These are phyloP conservation scores for Symmetrospora coprosmae DNA, from an alignment of 768 basidiomycete species.

Conservation along the genomic window DNA sequence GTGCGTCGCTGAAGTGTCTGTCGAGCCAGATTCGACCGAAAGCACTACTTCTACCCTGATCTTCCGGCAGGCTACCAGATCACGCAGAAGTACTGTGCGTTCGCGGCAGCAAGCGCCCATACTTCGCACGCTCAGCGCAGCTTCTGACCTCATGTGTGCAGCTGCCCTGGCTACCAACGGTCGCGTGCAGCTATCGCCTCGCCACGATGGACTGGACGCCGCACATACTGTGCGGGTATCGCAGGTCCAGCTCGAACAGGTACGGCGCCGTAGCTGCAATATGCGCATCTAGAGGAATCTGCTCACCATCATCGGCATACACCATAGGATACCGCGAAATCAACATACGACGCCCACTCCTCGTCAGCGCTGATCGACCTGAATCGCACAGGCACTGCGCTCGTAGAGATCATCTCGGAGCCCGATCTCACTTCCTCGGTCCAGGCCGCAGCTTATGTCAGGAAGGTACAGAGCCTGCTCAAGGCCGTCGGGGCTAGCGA, in stretches of 20 bases:
- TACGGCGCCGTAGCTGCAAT: constrained; percentile 39
- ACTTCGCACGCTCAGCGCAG: neutral
- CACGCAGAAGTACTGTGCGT: constrained; percentile 77
- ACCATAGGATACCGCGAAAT: constrained; percentile 79
- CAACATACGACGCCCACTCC: constrained; percentile 42
- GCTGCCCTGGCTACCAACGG: constrained; percentile 68
- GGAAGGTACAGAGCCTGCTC: constrained; percentile 62
- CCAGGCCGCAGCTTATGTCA: constrained; percentile 76
- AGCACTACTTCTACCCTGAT: constrained; percentile 96
- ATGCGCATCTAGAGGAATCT: too few relatives aligned
- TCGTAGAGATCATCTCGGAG: constrained; percentile 92
- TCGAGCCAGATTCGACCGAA: constrained; percentile 80
- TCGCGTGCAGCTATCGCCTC: constrained; percentile 40
- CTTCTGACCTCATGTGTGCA: constrained; percentile 35
- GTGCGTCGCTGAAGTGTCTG: too few relatives aligned
- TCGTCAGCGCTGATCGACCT: constrained; percentile 58
- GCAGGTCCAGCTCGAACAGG: constrained; percentile 93
- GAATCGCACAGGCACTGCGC: constrained; percentile 71
- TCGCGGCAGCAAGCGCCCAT: too few relatives aligned
- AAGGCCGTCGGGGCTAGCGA: constrained; percentile 75
- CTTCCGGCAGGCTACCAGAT: constrained; percentile 91
- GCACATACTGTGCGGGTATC: constrained; percentile 57
- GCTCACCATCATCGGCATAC: constrained; percentile 8
- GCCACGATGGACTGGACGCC: constrained; percentile 33
- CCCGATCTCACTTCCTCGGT: constrained; percentile 87